Evolutionary conservation across 2,329 filamentous ascomycete species (phyloP), one percentile per base, ranked within the genome.

Genomic region (Lachnellula cervina): DNA sequence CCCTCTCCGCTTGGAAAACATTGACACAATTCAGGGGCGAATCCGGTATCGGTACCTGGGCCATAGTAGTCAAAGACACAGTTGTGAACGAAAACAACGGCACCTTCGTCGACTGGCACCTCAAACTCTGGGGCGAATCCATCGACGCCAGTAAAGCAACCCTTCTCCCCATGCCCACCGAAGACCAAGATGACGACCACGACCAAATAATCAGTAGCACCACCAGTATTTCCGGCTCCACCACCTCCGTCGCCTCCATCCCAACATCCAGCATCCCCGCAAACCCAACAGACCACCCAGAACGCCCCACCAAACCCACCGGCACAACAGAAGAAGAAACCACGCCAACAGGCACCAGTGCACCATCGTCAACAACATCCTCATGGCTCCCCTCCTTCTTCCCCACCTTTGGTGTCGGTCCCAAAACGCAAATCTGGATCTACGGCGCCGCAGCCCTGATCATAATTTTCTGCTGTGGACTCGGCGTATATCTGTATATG

Each of bases 91-190:
- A 87, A 5, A 77, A 87, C 71, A 83, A 77, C 5, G 94, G 94
- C 62, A 85, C 77, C 9, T 95, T 97, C 66, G 80, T 85, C 47
- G 93, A 99, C 74, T 99, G 92, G 90, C 89, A 89, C 66, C 78
- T 99, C 56, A 95, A 93, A 70, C 81, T 99, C 3, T 99, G 91
- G 90, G 94, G 94, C 59, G 92, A 97, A 72, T 80, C 82, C 57
- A 89, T 90, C 63, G 89, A 97, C 68, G 80, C 83, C 37, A 76
- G 80, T 49, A 89, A 88, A 69, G 87, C 92, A 51, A 80, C 74
- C 7, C 77, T 88, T 4, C 82, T 95, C 16, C 93, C 94, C 7
- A 82, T 97, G 76, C 94, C 94, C 0, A 84, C 81, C 5, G 88
- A 88, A 49, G 77, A 90, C 46, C 93, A 97, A 61, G 90, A 97